Evolutionary conservation across 805 yeast species (phyloP).

Genomic region (Teunomyces cretensis): DNA sequence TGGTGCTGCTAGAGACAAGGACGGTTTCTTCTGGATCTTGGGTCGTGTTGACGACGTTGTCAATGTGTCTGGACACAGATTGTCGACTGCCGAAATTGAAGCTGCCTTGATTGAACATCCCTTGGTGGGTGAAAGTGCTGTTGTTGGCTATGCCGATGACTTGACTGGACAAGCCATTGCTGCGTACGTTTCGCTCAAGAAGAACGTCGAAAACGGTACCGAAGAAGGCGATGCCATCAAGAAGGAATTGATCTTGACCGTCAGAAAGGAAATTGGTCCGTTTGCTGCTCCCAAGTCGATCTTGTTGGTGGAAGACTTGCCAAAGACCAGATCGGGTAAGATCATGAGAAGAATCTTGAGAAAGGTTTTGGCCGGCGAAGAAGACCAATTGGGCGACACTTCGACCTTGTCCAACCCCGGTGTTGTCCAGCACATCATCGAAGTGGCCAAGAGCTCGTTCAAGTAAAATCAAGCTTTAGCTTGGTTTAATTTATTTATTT

Average conservation of each 20-base stretch:
- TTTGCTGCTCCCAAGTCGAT: conserved; percentile 95
- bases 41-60: conserved; percentile 99
- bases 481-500: not conserved
- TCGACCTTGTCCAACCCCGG: conserved; percentile 87
- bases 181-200: conserved; percentile 87
- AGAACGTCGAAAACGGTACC: conserved; percentile 32
- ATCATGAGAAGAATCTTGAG: conserved; percentile 97
- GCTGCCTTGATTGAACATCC: conserved; percentile 80
- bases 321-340: conserved; percentile 98
- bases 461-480: conserved; percentile 6
- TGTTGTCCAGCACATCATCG: conserved; percentile 74
- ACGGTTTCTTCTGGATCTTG: conserved; percentile 96
- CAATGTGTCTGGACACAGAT: conserved; percentile 95
- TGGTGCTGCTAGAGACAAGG: conserved; percentile 96
- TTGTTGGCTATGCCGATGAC: conserved; percentile 91
- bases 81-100: conserved; percentile 98
- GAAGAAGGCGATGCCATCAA: conserved; percentile 57
- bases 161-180: conserved; percentile 97
- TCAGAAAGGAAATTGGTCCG: conserved; percentile 88
- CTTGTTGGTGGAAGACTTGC: conserved; percentile 83
- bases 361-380: conserved; percentile 89
- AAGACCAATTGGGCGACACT: conserved; percentile 87
- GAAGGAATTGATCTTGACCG: conserved; percentile 79
- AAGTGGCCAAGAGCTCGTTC: conserved; percentile 51
- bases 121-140: conserved; percentile 92